A percentile compares a stretch with the other conserved stretches of the same genome.
Evolutionary conservation across 2,329 filamentous ascomycete species (phyloP).

Genomic region (Monosporascus sp.): DNA sequence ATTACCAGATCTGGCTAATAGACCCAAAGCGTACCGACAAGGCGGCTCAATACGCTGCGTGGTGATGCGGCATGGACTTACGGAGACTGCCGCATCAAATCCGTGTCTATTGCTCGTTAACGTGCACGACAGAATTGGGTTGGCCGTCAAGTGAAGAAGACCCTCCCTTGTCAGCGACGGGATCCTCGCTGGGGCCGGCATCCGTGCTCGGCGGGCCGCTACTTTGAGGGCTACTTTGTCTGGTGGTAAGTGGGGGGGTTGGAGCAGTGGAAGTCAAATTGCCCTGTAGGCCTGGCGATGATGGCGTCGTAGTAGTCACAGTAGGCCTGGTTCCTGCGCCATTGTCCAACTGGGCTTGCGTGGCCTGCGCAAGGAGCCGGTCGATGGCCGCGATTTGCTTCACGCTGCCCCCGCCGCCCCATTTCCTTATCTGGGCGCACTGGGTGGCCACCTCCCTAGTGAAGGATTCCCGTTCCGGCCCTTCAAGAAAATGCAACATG

Average conservation of each 20-base stretch:
- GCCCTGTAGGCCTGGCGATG: slow-evolving; percentile 36
- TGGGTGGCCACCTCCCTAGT: slow-evolving; percentile 53
- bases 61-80: background rate
- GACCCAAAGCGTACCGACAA: background rate
- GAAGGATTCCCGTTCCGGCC: slow-evolving; percentile 53
- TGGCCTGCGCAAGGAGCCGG: slow-evolving; percentile 34
- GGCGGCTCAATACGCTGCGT: background rate
- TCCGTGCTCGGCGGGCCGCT: slow-evolving; percentile 60
- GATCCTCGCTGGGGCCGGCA: slow-evolving; percentile 45
- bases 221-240: slow-evolving; percentile 65
- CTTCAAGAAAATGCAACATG: slow-evolving; percentile 60
- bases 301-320: slow-evolving; percentile 20
- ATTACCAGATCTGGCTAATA: background rate
- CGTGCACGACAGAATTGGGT: slow-evolving; percentile 8
- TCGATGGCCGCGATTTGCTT: slow-evolving; percentile 59
- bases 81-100: background rate
- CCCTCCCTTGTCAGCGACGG: slow-evolving; percentile 21
- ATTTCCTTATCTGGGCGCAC: slow-evolving; percentile 57
- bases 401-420: slow-evolving; percentile 49
- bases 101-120: slow-evolving; percentile 2
- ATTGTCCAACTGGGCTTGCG: slow-evolving; percentile 8
- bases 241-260: slow-evolving; percentile 63
- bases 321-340: slow-evolving; percentile 4
- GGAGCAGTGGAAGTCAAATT: slow-evolving; percentile 50
- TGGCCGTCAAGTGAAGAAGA: slow-evolving; percentile 6